Evolutionary conservation across 306 rosid genomes (phyloP).

Genomic region (Senna tora): DNA sequence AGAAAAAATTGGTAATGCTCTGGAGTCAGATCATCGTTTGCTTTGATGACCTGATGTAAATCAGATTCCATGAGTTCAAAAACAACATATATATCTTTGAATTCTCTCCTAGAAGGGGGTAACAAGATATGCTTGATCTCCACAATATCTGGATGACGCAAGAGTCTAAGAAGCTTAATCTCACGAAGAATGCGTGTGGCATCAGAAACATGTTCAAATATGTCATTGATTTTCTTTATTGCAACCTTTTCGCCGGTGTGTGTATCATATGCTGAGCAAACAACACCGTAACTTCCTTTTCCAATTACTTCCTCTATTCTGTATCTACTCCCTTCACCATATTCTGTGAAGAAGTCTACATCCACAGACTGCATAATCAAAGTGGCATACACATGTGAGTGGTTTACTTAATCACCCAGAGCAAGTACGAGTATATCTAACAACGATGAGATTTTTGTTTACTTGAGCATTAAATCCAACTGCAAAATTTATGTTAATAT

Average conservation of each 20-base stretch:
- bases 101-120: slow-evolving; percentile 95
- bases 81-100: slow-evolving; percentile 80
- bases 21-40: slow-evolving; percentile 89
- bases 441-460: background rate
- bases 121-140: slow-evolving; percentile 90
- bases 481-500: background rate
- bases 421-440: background rate
- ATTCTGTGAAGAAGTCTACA: slow-evolving; percentile 86
- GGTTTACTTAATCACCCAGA: slow-evolving; percentile 14
- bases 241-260: slow-evolving; percentile 87
- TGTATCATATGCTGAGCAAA: slow-evolving; percentile 87
- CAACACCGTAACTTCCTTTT: slow-evolving; percentile 95
- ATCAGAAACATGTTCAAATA: slow-evolving; percentile 91
- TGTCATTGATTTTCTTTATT: slow-evolving; percentile 89
- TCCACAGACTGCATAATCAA: slow-evolving; percentile 65
- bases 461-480: no score
- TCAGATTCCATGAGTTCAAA: slow-evolving; percentile 95
- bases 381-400: slow-evolving; percentile 8
- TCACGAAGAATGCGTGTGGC: slow-evolving; percentile 92
- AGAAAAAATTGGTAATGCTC: slow-evolving; percentile 94
- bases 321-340: slow-evolving; percentile 90
- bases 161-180: slow-evolving; percentile 86
- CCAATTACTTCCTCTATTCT: slow-evolving; percentile 94
- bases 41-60: slow-evolving; percentile 90
- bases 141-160: slow-evolving; percentile 88